Base-by-base conservation (phyloP, 176 grass and related monocot genomes). In the Carex pumila region DNA sequence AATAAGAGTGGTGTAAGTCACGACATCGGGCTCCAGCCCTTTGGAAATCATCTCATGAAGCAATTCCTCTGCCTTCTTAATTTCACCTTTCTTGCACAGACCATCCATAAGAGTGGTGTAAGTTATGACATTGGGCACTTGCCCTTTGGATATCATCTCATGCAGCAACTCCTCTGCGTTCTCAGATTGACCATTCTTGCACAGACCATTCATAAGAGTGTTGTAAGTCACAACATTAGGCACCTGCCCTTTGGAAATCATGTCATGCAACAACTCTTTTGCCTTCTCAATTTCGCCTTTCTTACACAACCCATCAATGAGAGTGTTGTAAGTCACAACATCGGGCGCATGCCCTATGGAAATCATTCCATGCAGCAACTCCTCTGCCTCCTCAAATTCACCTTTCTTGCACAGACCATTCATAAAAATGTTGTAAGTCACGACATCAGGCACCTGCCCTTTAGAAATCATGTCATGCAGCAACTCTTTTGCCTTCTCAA, bases 141-240 rank as follows among this genome's bases (percentile, higher is more conserved):
- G 22, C 65, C 31, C 71, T 18, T 61, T 65, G 31, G 71, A 65
- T 32, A 59, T 62, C 43, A 86, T 86, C 9, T 15, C 36, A 53
- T 34, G 29, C 22, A 79, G 14, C 15, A 79, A 15, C 22, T 79
- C 36, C 29, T 72, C 64, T 65, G 72, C 71, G 17, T 71, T 63
- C 14, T 65, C 56, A 49, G 66, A 57, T 66, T 79, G 31, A 15
- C 56, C 68, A 2, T 47, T 64, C 37, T 45, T 79, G 68, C 41
- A 50, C 58, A 62, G 2, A 0, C 7, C 57, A 79, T 66, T 18
- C 9, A 79, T 79, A 34, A 85, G n/a, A 17, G 43, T 65, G 6
- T 12, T 53, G 29, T 59, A 79, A 37, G 55, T 85, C 49, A 61
- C 76, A 3, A 65, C 18, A 85, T 85, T 17, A 21, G 76, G 71